Evolutionary conservation across 2,329 filamentous ascomycete genomes (phyloP).

Genomic region (Fusarium proliferatum): DNA sequence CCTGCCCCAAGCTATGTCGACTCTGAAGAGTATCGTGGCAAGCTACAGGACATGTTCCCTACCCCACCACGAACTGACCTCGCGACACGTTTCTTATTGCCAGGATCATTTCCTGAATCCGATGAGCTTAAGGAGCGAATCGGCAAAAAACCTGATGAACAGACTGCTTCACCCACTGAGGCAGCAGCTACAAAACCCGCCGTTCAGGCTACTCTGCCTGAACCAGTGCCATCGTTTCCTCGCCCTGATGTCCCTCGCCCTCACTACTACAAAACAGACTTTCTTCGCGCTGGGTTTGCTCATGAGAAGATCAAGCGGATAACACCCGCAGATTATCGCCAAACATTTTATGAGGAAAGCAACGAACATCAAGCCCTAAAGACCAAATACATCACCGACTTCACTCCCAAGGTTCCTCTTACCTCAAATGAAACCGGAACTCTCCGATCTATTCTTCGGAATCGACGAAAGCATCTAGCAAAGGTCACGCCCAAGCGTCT

Average conservation of each 20-base stretch:
- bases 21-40: slow-evolving; percentile 40
- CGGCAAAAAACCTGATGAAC: background rate
- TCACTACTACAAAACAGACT: slow-evolving; percentile 25
- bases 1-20: slow-evolving; percentile 47
- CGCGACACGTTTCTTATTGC: slow-evolving; percentile 31
- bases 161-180: background rate
- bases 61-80: slow-evolving; percentile 28
- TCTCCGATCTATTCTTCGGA: slow-evolving; percentile 47
- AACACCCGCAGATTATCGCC: slow-evolving; percentile 31
- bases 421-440: slow-evolving; percentile 29
- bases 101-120: slow-evolving; percentile 44
- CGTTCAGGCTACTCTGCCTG: background rate
- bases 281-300: slow-evolving; percentile 16
- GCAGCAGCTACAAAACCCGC: background rate
- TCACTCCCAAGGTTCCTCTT: slow-evolving; percentile 36
- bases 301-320: slow-evolving; percentile 23
- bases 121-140: slow-evolving; percentile 27
- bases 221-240: background rate
- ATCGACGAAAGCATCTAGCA: slow-evolving; percentile 34
- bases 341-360: slow-evolving; percentile 35
- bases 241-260: slow-evolving; percentile 18
- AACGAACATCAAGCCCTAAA: slow-evolving; percentile 37
- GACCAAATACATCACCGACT: slow-evolving; percentile 34
- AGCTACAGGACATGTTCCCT: slow-evolving; percentile 39
- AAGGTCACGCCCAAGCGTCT: slow-evolving; percentile 43